Conservation (phyloP, 768 basidiomycete genomes). For the Boletus vinaceobasis region DNA sequence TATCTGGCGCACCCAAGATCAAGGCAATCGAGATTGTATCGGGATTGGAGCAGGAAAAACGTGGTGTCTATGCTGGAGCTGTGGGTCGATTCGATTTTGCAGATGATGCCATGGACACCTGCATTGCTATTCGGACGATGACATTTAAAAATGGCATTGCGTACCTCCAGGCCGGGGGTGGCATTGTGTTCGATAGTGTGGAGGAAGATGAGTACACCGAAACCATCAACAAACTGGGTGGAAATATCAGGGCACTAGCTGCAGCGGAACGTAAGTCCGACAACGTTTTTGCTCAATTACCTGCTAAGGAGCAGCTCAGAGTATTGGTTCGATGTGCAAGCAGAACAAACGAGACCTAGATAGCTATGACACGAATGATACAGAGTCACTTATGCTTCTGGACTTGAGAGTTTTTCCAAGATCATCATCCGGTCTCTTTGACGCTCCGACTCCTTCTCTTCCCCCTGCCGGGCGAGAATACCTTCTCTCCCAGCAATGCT, state of each 20-base stretch:
- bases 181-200: constrained; percentile 94
- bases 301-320: constrained; percentile 40
- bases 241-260: constrained; percentile 82
- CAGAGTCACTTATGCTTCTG: constrained; percentile 11
- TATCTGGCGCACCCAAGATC: constrained; percentile 98
- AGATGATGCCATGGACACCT: constrained; percentile 93
- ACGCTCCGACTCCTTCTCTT: constrained; percentile 22
- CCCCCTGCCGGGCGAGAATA: constrained; percentile 42
- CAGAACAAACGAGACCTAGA: constrained; percentile 33
- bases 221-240: constrained; percentile 90
- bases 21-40: constrained; percentile 94
- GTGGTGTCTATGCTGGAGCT: constrained; percentile 95
- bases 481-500: constrained; percentile 86
- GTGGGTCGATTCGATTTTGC: constrained; percentile 99
- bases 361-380: constrained; percentile 17
- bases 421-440: constrained; percentile 26
- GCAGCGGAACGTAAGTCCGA: constrained; percentile 76
- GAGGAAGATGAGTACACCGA: constrained; percentile 98
- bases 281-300: background rate
- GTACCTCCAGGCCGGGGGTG: constrained; percentile 95
- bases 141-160: constrained; percentile 88
- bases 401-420: constrained; percentile 22
- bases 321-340: constrained; percentile 69
- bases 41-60: constrained; percentile 79
- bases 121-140: constrained; percentile 98